phyloP scores from a whole-genome alignment of 1,139 yeast genomes.

The Diutina ranongensis region DNA sequence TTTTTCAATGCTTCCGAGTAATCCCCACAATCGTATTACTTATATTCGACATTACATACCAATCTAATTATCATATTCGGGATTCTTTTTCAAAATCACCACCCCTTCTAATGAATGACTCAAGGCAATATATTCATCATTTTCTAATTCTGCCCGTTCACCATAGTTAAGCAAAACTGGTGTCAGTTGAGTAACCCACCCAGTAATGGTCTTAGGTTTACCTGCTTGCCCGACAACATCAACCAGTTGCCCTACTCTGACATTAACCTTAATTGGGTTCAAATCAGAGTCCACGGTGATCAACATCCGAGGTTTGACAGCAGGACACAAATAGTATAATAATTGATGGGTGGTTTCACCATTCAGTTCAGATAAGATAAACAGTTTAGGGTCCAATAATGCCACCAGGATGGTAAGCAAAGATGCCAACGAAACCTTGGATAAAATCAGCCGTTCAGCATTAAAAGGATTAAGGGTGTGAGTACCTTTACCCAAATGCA shows the following conservation, averaged over 20 bases:
- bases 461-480: slow-evolving; percentile 82
- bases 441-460: slow-evolving; percentile 76
- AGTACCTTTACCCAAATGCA: slow-evolving; percentile 95
- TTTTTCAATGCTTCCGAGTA: slow-evolving; percentile 46
- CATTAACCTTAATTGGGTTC: slow-evolving; percentile 84
- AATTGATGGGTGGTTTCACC: slow-evolving; percentile 61
- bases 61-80: slow-evolving; percentile 34
- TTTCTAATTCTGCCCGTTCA: slow-evolving; percentile 94
- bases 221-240: slow-evolving; percentile 99
- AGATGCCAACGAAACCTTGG: slow-evolving; percentile 86
- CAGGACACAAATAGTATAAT: slow-evolving; percentile 78
- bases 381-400: slow-evolving; percentile 70
- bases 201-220: slow-evolving; percentile 95
- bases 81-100: slow-evolving; percentile 84
- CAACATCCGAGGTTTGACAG: slow-evolving; percentile 87
- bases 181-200: slow-evolving; percentile 98
- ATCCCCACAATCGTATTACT: background rate
- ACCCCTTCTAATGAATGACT: slow-evolving; percentile 83
- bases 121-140: slow-evolving; percentile 81
- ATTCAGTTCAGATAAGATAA: slow-evolving; percentile 39
- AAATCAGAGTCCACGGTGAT: slow-evolving; percentile 86
- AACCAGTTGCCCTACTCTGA: slow-evolving; percentile 97
- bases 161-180: slow-evolving; percentile 91
- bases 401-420: slow-evolving; percentile 78
- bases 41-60: background rate